Evolutionary conservation across 1,284 basidiomycete genomes (phyloP), one percentile per base, ranked within the genome.

Genomic region (Pseudozyma thailandica): DNA sequence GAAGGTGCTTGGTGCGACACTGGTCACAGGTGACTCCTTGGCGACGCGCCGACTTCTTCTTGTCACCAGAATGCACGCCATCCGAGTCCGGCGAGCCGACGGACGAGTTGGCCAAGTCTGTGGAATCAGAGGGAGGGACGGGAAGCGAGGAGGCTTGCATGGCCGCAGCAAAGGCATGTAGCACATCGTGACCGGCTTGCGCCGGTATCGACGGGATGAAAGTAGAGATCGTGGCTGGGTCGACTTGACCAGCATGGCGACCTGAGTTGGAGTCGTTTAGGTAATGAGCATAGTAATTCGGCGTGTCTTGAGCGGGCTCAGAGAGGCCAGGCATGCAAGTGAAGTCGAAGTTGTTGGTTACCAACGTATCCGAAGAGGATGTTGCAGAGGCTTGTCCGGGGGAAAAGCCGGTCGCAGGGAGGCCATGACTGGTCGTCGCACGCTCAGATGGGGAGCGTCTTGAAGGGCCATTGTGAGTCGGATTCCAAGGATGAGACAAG

Each of bases 1-100:
- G 71, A 27, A 80, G 60, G 30, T 81, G 78, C 49, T 81, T 76
- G 25, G 59, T 52, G 15, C 78, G 73, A 43, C 79, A 81, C 28
- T 75, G 77, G 23, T 77, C 78, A 51, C 79, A 81, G 3, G 78
- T 81, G 8, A 71, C 66, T 7, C 66, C 66, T 31, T 71, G 66
- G 20, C 66, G 60, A 38, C 66, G 60, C 7, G 66, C 56, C 25
- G 61, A 57, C 52, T 71, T 71, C 25, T 71, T 71, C 61, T 57
- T 71, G 45, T 64, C 66, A 38, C 43, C 27, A 12, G 54, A 54
- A 16, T 47, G 45, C 23, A 37, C 43, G n/a, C 25, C 70, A 31
- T 63, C 50, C 13, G 62, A 60, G 38, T 52, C 62, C 10, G 58
- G 50, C n/a, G 54, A 65, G 31, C 26, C 43, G 0, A 38, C 3